Evolutionary conservation across 495 filamentous ascomycete species (phyloP).

Genomic region (Margaritispora aquatica): DNA sequence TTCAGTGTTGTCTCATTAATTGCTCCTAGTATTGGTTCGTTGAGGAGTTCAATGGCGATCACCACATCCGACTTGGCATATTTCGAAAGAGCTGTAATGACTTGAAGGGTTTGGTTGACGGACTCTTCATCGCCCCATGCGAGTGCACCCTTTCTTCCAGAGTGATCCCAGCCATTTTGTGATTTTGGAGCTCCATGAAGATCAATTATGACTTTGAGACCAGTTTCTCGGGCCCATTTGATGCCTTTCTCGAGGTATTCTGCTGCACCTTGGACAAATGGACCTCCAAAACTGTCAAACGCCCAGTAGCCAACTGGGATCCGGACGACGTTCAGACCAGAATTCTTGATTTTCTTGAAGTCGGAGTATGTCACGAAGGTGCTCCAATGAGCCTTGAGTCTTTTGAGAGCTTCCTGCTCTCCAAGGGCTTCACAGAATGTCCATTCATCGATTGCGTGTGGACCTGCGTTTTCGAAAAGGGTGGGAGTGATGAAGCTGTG

Average conservation of each 20-base stretch:
- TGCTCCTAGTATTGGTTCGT: conserved; percentile 52
- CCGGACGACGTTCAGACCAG: conserved; percentile 68
- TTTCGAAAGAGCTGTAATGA: neutral
- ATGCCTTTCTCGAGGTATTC: conserved; percentile 57
- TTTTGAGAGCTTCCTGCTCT: neutral
- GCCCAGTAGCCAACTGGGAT: conserved; percentile 80
- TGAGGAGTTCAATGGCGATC: conserved; percentile 62
- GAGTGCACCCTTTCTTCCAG: conserved; percentile 36
- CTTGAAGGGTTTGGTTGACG: neutral
- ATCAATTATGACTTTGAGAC: conserved; percentile 61
- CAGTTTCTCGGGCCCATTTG: conserved; percentile 53
- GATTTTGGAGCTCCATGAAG: conserved; percentile 70
- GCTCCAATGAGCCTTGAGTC: conserved; percentile 43
- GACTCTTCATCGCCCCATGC: neutral
- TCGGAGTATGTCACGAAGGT: conserved; percentile 59
- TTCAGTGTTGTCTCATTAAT: conserved; percentile 36
- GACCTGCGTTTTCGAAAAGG: neutral
- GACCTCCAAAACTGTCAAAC: conserved; percentile 37
- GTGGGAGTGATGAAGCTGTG: neutral
- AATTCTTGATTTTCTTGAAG: conserved; percentile 53
- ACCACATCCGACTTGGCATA: conserved; percentile 46
- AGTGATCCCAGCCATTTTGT: conserved; percentile 79
- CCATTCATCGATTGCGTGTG: neutral
- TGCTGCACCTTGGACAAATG: conserved; percentile 66
- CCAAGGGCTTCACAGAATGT: neutral